phyloP scores from a whole-genome alignment of 73 alveolate species.

The Tetrahymena thermophila region DNA sequence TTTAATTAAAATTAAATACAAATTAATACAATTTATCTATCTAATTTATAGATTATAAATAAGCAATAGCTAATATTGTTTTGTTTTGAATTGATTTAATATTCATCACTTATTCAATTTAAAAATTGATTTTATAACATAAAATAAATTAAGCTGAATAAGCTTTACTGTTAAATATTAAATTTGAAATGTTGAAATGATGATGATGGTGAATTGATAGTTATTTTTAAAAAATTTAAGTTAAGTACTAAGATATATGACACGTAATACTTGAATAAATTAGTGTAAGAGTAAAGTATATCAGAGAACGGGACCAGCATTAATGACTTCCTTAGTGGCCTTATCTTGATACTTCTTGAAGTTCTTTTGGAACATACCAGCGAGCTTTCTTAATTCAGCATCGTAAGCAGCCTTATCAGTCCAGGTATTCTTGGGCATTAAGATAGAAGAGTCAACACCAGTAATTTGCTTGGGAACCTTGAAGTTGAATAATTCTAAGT shows the following conservation, averaged over 20 bases:
- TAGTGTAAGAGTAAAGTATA: background rate
- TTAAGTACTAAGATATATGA: background rate
- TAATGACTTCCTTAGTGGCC: constrained; percentile 16
- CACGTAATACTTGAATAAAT: background rate
- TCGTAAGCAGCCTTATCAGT: constrained; percentile 18
- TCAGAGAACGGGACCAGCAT: constrained; percentile 31
- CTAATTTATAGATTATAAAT: too few relatives aligned
- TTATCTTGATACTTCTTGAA: constrained; percentile 16
- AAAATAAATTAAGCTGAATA: too few relatives aligned
- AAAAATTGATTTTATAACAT: too few relatives aligned
- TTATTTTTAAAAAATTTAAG: background rate
- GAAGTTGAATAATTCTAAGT: constrained; percentile 59
- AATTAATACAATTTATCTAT: too few relatives aligned
- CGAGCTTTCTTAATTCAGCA: background rate
- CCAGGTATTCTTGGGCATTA: constrained; percentile 74
- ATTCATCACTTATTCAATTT: too few relatives aligned
- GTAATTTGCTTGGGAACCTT: constrained; percentile 71
- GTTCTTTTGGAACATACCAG: constrained; percentile 18
- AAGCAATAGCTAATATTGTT: too few relatives aligned
- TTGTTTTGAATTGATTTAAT: too few relatives aligned
- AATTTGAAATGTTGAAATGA: too few relatives aligned
- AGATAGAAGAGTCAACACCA: constrained; percentile 69
- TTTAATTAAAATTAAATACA: too few relatives aligned
- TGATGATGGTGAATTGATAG: background rate
- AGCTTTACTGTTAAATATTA: too few relatives aligned